Conservation (phyloP, 176 grass and related monocot species). For the Rhynchospora tenuis region DNA sequence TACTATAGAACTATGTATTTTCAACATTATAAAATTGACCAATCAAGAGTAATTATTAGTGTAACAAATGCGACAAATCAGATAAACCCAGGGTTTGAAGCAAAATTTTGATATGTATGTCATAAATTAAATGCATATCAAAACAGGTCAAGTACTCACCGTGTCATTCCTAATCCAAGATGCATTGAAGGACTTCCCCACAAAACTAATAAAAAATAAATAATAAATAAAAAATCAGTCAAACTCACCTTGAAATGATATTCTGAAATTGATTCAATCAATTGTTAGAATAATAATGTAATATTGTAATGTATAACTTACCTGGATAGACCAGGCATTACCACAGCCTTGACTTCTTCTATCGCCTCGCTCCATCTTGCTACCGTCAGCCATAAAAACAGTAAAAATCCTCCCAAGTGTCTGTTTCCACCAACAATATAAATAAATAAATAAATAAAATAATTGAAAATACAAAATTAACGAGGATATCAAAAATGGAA, state of each 20-base stretch:
- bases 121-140: background rate
- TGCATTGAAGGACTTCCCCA: constrained; percentile 44
- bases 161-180: constrained; percentile 36
- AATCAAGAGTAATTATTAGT: background rate
- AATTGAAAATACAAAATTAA: background rate
- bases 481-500: background rate
- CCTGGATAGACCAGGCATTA: constrained; percentile 37
- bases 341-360: constrained; percentile 36
- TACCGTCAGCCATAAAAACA: constrained; percentile 64
- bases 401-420: constrained; percentile 84
- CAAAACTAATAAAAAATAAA: constrained; percentile 39
- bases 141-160: constrained; percentile 31
- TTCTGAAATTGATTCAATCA: background rate
- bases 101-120: background rate
- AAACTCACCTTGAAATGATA: background rate
- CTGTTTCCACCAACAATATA: constrained; percentile 20
- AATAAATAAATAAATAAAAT: background rate
- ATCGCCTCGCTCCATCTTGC: constrained; percentile 40
- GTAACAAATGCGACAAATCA: background rate
- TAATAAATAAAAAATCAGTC: background rate
- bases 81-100: background rate
- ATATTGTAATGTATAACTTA: constrained; percentile 8
- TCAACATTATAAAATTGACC: background rate
- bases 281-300: background rate
- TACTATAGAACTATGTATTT: background rate